Conservation (phyloP, 1,284 basidiomycete genomes). For the Trametes pubescens region DNA sequence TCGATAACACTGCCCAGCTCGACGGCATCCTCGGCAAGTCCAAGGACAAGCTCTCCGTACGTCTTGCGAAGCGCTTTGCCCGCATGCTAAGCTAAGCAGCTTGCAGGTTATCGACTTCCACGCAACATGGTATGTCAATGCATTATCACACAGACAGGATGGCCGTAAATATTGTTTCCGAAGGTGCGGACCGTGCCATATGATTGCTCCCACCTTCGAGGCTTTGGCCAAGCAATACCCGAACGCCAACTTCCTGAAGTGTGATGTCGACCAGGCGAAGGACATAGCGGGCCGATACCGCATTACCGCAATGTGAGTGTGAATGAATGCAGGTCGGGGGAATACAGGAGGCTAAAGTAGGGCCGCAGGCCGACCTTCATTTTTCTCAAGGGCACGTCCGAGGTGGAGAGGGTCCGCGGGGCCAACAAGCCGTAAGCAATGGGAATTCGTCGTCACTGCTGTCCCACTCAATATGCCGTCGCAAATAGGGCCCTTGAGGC, state of each 20-base stretch:
- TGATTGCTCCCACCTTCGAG: conserved; percentile 78
- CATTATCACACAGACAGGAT: background rate
- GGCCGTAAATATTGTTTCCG: conserved; percentile 9
- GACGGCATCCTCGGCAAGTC: conserved; percentile 65
- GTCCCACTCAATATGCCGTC: background rate
- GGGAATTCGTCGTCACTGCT: background rate
- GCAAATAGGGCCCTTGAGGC: conserved; percentile 61
- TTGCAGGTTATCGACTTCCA: conserved; percentile 83
- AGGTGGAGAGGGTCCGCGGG: conserved; percentile 74
- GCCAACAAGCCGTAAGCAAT: conserved; percentile 66
- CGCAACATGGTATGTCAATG: conserved; percentile 67
- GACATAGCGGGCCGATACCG: conserved; percentile 70
- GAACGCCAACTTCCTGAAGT: conserved; percentile 80
- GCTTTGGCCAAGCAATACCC: conserved; percentile 69
- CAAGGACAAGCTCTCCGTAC: conserved; percentile 70
- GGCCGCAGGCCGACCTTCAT: conserved; percentile 77
- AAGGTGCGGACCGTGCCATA: conserved; percentile 85
- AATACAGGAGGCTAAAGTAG: background rate
- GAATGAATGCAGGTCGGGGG: background rate
- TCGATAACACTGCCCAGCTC: conserved; percentile 68
- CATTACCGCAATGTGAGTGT: conserved; percentile 70
- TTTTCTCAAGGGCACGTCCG: conserved; percentile 71
- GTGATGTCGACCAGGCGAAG: conserved; percentile 75
- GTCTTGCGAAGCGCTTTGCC: conserved; percentile 30
- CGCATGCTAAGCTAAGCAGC: background rate